Evolutionary conservation across 208 protist species (phyloP).

Genomic region (Trypanosoma caninum): DNA sequence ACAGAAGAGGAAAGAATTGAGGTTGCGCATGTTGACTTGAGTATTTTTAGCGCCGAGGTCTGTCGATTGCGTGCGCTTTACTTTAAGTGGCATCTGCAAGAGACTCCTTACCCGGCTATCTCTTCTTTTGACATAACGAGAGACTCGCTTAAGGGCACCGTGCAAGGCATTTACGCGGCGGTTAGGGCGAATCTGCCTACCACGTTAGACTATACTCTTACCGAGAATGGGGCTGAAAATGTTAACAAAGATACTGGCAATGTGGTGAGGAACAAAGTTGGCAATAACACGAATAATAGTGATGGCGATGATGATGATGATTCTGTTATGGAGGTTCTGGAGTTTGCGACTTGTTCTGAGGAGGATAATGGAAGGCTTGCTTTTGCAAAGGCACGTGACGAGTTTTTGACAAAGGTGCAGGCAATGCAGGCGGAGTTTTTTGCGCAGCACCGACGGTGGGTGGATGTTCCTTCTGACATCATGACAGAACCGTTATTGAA

Average conservation of each 20-base stretch:
- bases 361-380: conserved; percentile 36
- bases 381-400: conserved; percentile 59
- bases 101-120: not conserved
- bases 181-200: conserved; percentile 54
- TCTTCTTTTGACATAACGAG: conserved; percentile 60
- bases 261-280: not conserved
- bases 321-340: conserved; percentile 21
- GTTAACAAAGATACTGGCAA: conserved; percentile 23
- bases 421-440: conserved; percentile 75
- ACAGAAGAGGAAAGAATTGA: conserved; percentile 49
- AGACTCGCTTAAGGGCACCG: conserved; percentile 41
- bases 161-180: conserved; percentile 44
- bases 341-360: conserved; percentile 44
- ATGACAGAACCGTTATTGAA: conserved; percentile 16
- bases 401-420: conserved; percentile 71
- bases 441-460: conserved; percentile 70
- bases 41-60: conserved; percentile 48
- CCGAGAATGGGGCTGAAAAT: not conserved
- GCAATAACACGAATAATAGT: not conserved
- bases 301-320: conserved; percentile 30
- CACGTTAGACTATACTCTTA: conserved; percentile 15
- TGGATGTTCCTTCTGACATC: conserved; percentile 69
- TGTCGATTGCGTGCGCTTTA: conserved; percentile 65
- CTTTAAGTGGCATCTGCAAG: conserved; percentile 49
- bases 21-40: conserved; percentile 49